phyloP scores from a whole-genome alignment of 139 green algal species.

The Coelastrella sp. region DNA sequence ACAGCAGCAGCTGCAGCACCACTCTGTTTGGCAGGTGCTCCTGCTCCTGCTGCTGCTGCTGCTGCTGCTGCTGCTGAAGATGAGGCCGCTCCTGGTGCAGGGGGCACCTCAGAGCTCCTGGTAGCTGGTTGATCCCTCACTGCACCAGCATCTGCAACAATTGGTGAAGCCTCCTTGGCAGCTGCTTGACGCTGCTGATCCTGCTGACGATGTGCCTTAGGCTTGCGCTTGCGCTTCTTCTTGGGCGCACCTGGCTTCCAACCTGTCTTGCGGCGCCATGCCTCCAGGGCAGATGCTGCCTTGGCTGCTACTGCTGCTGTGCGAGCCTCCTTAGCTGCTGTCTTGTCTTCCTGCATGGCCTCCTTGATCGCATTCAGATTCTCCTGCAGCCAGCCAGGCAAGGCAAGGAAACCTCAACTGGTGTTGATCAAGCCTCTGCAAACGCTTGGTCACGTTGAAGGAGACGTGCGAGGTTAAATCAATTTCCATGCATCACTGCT shows the following conservation, averaged over 20 bases:
- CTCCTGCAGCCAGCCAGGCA: not conserved
- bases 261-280: not conserved
- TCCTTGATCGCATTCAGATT: constrained; percentile 30
- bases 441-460: not conserved
- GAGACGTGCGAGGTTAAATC: too few relatives aligned
- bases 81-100: not conserved
- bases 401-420: not conserved
- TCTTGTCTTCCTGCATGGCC: constrained; percentile 4
- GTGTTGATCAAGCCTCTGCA: not conserved
- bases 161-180: too few relatives aligned
- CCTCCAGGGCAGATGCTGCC: not conserved
- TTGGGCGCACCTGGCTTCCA: constrained; percentile 19
- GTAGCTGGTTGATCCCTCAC: too few relatives aligned
- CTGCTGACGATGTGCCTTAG: not conserved
- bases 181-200: too few relatives aligned
- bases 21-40: not conserved
- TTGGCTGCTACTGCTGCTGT: not conserved
- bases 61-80: not conserved
- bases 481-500: too few relatives aligned
- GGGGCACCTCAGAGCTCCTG: too few relatives aligned
- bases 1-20: not conserved
- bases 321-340: constrained; percentile 3
- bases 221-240: not conserved
- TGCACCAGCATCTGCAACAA: too few relatives aligned
- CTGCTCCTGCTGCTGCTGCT: constrained; percentile 19